Evolutionary conservation across 805 yeast genomes (phyloP).

Genomic region (Myxozyma vanderwaltii): DNA sequence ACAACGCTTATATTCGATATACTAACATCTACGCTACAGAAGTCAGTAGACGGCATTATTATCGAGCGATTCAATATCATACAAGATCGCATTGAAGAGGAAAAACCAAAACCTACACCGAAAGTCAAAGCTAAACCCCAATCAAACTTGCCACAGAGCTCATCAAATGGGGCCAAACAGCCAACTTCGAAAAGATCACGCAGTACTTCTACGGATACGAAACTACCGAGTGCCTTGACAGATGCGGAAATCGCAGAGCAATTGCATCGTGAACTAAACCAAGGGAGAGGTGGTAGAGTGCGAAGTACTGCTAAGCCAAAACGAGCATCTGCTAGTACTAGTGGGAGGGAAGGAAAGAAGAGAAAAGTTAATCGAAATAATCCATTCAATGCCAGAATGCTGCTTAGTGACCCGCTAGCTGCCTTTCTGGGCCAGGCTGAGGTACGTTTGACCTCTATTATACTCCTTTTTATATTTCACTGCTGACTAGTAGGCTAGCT

Average conservation of each 20-base stretch:
- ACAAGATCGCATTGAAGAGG: constrained; percentile 45
- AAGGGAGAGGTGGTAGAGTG: constrained; percentile 11
- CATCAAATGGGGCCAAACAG: background rate
- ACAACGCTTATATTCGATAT: no score
- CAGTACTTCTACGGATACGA: constrained; percentile 4
- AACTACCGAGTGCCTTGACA: constrained; percentile 26
- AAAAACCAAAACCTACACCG: background rate
- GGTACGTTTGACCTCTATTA: constrained; percentile 11
- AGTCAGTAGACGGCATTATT: constrained; percentile 61
- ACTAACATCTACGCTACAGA: constrained; percentile 42
- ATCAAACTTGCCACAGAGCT: background rate
- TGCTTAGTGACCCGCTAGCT: constrained; percentile 55
- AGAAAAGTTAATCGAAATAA: constrained; percentile 40
- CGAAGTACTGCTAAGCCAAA: constrained; percentile 22
- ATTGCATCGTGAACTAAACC: constrained; percentile 25
- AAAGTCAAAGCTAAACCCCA: background rate
- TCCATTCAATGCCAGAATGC: constrained; percentile 47
- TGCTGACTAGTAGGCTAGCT: constrained; percentile 34
- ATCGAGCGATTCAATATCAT: constrained; percentile 57
- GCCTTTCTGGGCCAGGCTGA: constrained; percentile 51
- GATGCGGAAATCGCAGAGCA: constrained; percentile 29
- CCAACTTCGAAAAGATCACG: constrained; percentile 1
- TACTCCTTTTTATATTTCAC: background rate
- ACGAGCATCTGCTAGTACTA: constrained; percentile 17
- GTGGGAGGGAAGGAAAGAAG: constrained; percentile 29